A percentile compares a stretch with the other conserved stretches of the same genome.
Conservation (phyloP, 1,139 yeast species). For the Taiozyma sp. region DNA sequence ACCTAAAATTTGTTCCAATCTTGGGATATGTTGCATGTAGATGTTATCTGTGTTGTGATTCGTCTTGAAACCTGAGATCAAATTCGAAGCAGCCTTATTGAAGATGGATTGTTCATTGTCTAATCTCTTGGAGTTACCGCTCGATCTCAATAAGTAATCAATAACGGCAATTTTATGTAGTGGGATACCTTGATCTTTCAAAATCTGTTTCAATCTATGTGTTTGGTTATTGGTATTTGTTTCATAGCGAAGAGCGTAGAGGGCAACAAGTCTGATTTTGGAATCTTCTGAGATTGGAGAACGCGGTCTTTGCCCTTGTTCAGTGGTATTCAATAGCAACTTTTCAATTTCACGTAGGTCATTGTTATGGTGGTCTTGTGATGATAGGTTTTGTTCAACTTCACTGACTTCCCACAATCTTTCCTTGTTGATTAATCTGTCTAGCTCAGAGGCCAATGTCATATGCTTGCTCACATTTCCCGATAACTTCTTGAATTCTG, state of each 20-base stretch:
- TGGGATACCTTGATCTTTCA: constrained; percentile 33
- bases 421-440: constrained; percentile 54
- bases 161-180: constrained; percentile 28
- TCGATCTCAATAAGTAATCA: constrained; percentile 31
- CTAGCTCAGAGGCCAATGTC: constrained; percentile 82
- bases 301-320: constrained; percentile 11
- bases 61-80: constrained; percentile 29
- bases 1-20: constrained; percentile 51
- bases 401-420: constrained; percentile 86
- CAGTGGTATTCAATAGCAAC: constrained; percentile 31
- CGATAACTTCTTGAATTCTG: constrained; percentile 84
- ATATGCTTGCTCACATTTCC: constrained; percentile 93
- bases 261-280: constrained; percentile 59
- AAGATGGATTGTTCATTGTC: constrained; percentile 37
- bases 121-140: constrained; percentile 38
- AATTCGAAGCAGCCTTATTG: constrained; percentile 26
- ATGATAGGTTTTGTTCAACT: constrained; percentile 78
- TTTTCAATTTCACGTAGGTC: constrained; percentile 45
- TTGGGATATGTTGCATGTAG: constrained; percentile 73
- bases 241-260: constrained; percentile 71
- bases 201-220: constrained; percentile 30
- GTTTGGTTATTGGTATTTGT: constrained; percentile 37
- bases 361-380: constrained; percentile 53
- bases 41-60: constrained; percentile 41
- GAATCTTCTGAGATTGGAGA: constrained; percentile 33